phyloP scores from a whole-genome alignment of 129 eudicot genomes.

The Rutidosis leptorrhynchoides region DNA sequence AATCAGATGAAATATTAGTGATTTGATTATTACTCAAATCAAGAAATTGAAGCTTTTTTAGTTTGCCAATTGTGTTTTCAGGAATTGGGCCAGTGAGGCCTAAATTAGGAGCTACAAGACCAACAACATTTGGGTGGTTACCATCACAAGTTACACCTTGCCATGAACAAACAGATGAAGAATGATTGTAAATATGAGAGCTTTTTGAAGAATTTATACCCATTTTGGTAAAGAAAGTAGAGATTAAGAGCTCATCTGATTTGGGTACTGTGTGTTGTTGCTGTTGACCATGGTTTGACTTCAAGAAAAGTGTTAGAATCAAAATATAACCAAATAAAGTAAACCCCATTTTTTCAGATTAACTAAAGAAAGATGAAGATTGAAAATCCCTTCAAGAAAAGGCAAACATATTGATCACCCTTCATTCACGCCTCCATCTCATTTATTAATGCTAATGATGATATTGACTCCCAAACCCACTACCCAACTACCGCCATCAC shows the following conservation, averaged over 20 bases:
- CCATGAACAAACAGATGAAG: slow-evolving; percentile 73
- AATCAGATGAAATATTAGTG: slow-evolving; percentile 68
- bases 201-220: slow-evolving; percentile 43
- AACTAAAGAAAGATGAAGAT: slow-evolving; percentile 16
- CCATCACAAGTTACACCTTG: slow-evolving; percentile 61
- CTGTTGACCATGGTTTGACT: slow-evolving; percentile 54
- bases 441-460: slow-evolving; percentile 28
- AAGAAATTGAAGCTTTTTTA: slow-evolving; percentile 57
- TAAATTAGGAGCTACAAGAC: slow-evolving; percentile 52
- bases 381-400: slow-evolving; percentile 18
- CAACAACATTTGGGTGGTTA: slow-evolving; percentile 50
- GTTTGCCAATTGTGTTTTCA: slow-evolving; percentile 74
- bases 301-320: slow-evolving; percentile 46
- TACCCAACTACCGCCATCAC: slow-evolving; percentile 34
- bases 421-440: slow-evolving; percentile 17
- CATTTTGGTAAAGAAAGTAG: slow-evolving; percentile 69
- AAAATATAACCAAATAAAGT: slow-evolving; percentile 44
- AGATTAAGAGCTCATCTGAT: slow-evolving; percentile 70
- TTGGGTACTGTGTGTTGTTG: slow-evolving; percentile 46
- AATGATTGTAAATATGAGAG: slow-evolving; percentile 43
- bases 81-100: slow-evolving; percentile 69
- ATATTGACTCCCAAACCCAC: slow-evolving; percentile 28
- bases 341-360: slow-evolving; percentile 46
- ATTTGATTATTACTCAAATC: slow-evolving; percentile 72
- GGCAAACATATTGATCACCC: neutral